Base-by-base conservation (phyloP, 2,329 filamentous ascomycete species). In the Cordyceps cateniannulata region DNA sequence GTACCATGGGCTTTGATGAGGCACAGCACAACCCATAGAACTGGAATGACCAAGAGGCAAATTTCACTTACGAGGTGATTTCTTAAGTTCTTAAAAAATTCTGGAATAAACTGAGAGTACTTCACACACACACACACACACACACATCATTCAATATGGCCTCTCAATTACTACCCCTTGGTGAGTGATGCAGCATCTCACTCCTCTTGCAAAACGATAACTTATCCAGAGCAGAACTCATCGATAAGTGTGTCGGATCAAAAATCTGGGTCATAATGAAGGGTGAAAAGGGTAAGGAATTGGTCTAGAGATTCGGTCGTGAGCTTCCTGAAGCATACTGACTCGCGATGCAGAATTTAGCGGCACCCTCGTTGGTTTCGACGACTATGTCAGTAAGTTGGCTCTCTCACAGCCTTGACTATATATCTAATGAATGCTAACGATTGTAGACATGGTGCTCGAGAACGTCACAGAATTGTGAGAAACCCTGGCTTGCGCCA, bases 181-280 rank as follows among this genome's bases (percentile, higher is more conserved):
- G 87, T 89, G 74, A 68, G 75, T 35, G 49, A 45, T 24, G 35
- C 38, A 51, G 6, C 29, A 44, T 24, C n/a, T 48, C 42, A 42
- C 10, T 8, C 22, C 2, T 53, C 12, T 54, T 22, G n/a, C 16
- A 12, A 55, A 35, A 49, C 35, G 25, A 20, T 35, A 27, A 50
- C 67, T 71, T 62, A 72, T 67, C 59, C 16, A 27, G 49, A 29
- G 20, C 71, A 96, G 95, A 99, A 77, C 86, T 99, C 72, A 98
- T 99, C 75, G 95, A 99, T 81, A 97, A 97, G 77, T 99, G 95
- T 73, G 93, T 99, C 66, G 95, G 95, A 64, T 98, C 93, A 59
- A 89, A 89, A 69, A 98, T 99, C 75, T 97, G 93, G 93, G 93
- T 99, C 65, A 86, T 99, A 69, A 99, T 99, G 95, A 99, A 99